Percentiles rank a stretch among this genome's conserved stretches.
These are phyloP conservation scores for Leucoagaricus sp. DNA, from an alignment of 1,284 basidiomycete species.

Conservation along the genomic window DNA sequence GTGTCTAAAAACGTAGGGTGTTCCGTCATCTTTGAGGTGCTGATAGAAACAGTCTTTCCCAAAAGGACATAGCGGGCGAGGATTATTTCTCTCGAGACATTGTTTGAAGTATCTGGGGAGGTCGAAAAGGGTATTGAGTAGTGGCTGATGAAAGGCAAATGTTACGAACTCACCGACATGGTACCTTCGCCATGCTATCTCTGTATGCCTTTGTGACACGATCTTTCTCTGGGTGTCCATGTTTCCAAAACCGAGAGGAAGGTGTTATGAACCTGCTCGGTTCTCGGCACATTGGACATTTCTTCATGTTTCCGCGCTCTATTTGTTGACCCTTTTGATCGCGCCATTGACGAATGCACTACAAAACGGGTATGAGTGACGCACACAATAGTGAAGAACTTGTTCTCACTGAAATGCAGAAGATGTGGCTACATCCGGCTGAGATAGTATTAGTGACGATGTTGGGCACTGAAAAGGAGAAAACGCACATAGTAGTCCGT, in stretches of 20 bases:
- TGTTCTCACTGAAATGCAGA: conserved; percentile 60
- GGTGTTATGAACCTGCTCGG: conserved; percentile 67
- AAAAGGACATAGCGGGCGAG: conserved; percentile 65
- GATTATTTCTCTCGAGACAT: conserved; percentile 39
- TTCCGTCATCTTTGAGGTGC: conserved; percentile 66
- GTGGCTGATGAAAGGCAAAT: conserved; percentile 1
- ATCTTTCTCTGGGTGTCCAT: conserved; percentile 52
- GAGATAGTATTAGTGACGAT: not conserved
- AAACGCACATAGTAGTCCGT: conserved; percentile 63
- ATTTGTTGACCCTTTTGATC: conserved; percentile 55
- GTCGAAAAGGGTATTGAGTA: conserved; percentile 7
- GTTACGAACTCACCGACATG: conserved; percentile 54
- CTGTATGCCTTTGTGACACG: conserved; percentile 58
- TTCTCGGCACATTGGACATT: conserved; percentile 72
- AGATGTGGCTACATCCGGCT: conserved; percentile 74
- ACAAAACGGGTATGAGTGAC: not conserved
- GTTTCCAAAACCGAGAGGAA: conserved; percentile 62
- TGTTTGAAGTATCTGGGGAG: conserved; percentile 57
- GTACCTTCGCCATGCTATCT: conserved; percentile 65
- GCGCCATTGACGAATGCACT: conserved; percentile 79
- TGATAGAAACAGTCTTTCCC: conserved; percentile 77
- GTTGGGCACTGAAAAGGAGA: not conserved
- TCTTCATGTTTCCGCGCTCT: conserved; percentile 62
- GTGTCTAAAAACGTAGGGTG: conserved; percentile 51
- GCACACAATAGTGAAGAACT: not conserved